Percentiles rank a stretch among this genome's conserved stretches.
Conservation (phyloP, 768 basidiomycete species). For the Podaxis sp. region DNA sequence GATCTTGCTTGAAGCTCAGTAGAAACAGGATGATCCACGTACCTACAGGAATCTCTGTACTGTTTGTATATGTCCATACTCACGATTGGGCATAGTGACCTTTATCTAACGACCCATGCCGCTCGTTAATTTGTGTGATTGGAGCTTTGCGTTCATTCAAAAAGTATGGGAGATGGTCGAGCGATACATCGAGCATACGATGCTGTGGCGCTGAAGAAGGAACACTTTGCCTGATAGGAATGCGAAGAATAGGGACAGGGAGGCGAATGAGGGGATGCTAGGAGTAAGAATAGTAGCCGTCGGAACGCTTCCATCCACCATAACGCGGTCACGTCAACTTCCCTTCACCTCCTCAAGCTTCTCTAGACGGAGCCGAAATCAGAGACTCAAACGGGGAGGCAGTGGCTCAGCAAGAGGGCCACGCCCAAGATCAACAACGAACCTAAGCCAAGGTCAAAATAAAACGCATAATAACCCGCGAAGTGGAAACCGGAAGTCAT, state of each 20-base stretch:
- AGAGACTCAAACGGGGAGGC: background rate
- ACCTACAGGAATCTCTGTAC: conserved; percentile 34
- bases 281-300: background rate
- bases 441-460: too few species aligned
- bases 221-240: conserved; percentile 29
- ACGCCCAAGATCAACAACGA: background rate
- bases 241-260: background rate
- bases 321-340: too few species aligned
- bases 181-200: conserved; percentile 30
- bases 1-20: conserved; percentile 22
- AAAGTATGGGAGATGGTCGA: conserved; percentile 48
- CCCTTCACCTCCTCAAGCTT: background rate
- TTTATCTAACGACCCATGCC: conserved; percentile 32
- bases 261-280: background rate
- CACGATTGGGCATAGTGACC: conserved; percentile 45
- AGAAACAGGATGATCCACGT: conserved; percentile 28
- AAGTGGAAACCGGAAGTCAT: conserved; percentile 19
- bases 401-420: background rate
- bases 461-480: too few species aligned
- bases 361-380: background rate
- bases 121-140: conserved; percentile 43
- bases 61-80: conserved; percentile 38
- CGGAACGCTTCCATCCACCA: background rate
- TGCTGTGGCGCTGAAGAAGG: conserved; percentile 28
- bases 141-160: conserved; percentile 45